Base-by-base conservation (phyloP, 352 stramenopile genomes). In the Phytophthora megakarya region DNA sequence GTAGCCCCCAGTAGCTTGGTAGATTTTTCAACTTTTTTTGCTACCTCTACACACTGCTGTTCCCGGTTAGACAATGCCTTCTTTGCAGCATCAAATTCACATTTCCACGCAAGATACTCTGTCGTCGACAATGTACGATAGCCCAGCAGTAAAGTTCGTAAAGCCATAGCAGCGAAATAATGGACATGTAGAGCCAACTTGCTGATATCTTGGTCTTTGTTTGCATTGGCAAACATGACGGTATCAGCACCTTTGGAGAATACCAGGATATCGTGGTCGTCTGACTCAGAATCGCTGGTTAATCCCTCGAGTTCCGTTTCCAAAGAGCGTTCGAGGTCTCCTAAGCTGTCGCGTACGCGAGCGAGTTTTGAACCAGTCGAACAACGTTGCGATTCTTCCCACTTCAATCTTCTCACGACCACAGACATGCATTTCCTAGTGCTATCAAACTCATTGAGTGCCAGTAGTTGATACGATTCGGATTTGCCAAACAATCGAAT, bases 1-100 rank as follows among this genome's bases (percentile, higher is more conserved):
- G 96, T 99, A 16, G 96, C 96, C 18, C 97, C 97, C 3, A 99
- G 72, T 28, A 99, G 78, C 9, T 93, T 89, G 7, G 98, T 82
- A 0, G 80, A 79, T 9, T 73, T 89, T 30, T 96, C 88, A n/a
- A 96, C 85, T 25, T 84, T 69, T 48, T 76, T 82, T 3, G 86
- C 82, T 1, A 89, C 82, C 53, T 92, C 80, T 1, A 93, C 67
- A 47, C 86, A 90, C 7, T 78, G 54, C 16, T 83, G 70, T 25
- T 92, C 80, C 5, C 86, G 80, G 37, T 90, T 81, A 3, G 74
- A 70, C 5, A 92, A 63, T 1, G 81, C 86, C 47, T 84, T 90
- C 22, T 86, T 82, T 13, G 83, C 84, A 12, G 79, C 44, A 35
- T 91, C 81, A 46, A 85, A 93, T n/a, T 89, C 76, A 19, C 30